Evolutionary conservation across 177 flowering plant species (phyloP).

Genomic region (Vitis hybrid): DNA sequence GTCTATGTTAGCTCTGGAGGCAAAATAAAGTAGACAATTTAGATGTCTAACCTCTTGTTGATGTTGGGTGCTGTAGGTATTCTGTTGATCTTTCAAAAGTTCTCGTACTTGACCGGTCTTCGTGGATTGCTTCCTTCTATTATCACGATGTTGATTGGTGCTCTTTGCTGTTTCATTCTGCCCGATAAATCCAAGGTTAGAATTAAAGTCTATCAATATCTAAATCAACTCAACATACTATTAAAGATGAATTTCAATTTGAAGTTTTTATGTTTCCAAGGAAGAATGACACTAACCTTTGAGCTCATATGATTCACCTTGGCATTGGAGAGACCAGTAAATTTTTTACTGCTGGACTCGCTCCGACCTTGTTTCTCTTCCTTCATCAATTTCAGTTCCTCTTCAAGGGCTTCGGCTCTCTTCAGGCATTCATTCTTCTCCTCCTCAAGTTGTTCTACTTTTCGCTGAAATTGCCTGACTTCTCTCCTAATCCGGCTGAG

Average conservation of each 20-base stretch:
- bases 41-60: slow-evolving; percentile 1
- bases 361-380: slow-evolving; percentile 22
- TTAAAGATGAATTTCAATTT: no score
- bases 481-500: slow-evolving; percentile 30
- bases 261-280: not conserved
- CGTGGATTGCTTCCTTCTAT: slow-evolving; percentile 4
- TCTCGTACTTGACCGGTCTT: slow-evolving; percentile 9
- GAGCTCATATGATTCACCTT: slow-evolving; percentile 2
- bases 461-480: slow-evolving; percentile 40
- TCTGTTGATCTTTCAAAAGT: slow-evolving; percentile 8
- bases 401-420: slow-evolving; percentile 39
- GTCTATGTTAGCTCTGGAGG: not conserved
- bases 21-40: not conserved
- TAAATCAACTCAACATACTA: not conserved
- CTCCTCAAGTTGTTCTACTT: slow-evolving; percentile 39
- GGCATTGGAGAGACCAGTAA: slow-evolving; percentile 3
- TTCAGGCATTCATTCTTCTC: slow-evolving; percentile 31
- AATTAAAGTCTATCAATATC: not conserved
- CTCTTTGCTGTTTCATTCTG: slow-evolving; percentile 18
- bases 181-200: not conserved
- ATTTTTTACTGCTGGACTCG: slow-evolving; percentile 8
- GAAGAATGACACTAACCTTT: slow-evolving; percentile 27
- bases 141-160: slow-evolving; percentile 3
- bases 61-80: not conserved
- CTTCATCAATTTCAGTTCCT: slow-evolving; percentile 28